Evolutionary conservation across 2,329 filamentous ascomycete genomes (phyloP).

Genomic region (Exophiala viscosa): DNA sequence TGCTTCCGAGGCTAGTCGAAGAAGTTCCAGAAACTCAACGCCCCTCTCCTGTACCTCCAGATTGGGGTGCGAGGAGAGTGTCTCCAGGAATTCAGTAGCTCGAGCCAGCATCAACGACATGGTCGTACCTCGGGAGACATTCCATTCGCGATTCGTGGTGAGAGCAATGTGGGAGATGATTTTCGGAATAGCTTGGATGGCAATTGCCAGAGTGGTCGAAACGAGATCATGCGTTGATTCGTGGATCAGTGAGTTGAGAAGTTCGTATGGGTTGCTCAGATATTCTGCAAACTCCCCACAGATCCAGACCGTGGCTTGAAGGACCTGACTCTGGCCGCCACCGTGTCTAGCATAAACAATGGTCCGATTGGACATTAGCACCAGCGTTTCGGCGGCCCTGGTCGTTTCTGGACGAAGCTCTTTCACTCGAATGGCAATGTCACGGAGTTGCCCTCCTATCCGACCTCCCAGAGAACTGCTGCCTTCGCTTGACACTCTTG

Average conservation of each 20-base stretch:
- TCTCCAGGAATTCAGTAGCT: conserved; percentile 76
- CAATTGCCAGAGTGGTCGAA: conserved; percentile 68
- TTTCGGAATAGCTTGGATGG: conserved; percentile 81
- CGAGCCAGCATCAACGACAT: conserved; percentile 75
- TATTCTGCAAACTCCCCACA: conserved; percentile 81
- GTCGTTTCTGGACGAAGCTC: conserved; percentile 77
- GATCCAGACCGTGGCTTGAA: conserved; percentile 78
- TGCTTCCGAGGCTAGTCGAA: conserved; percentile 83
- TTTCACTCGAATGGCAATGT: conserved; percentile 85
- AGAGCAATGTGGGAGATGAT: conserved; percentile 71
- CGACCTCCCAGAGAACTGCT: conserved; percentile 31
- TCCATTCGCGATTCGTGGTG: conserved; percentile 65
- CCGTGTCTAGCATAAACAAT: conserved; percentile 54
- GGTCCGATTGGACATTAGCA: conserved; percentile 58
- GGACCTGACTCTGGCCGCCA: conserved; percentile 56
- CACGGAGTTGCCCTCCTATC: conserved; percentile 82
- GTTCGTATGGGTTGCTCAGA: conserved; percentile 65
- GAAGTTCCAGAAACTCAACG: conserved; percentile 85
- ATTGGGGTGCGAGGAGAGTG: conserved; percentile 73
- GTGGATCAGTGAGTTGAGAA: conserved; percentile 71
- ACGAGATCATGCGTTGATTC: conserved; percentile 55
- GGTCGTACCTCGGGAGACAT: conserved; percentile 66
- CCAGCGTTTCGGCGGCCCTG: conserved; percentile 71
- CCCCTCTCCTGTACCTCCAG: conserved; percentile 93
- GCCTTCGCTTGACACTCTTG: conserved; percentile 26